Evolutionary conservation across 805 yeast genomes (phyloP), one percentile per base, ranked within the genome.

Genomic region (Saturnispora diversa): DNA sequence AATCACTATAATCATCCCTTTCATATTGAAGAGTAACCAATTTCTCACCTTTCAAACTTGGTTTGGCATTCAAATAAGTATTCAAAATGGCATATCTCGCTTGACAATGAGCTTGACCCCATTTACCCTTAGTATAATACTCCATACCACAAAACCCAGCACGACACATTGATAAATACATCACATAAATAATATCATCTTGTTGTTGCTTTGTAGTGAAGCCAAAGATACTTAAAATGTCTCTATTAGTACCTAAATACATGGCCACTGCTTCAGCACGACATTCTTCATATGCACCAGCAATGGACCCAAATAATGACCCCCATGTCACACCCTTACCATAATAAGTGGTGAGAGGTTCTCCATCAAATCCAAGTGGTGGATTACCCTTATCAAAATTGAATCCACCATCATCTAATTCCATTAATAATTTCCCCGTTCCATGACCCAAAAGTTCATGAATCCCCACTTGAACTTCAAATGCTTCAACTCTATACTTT

Each of bases 51-150:
- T 25, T 19, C n/a, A n/a, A n/a, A n/a, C n/a, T n/a, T n/a, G n/a
- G n/a, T 24, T 35, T 25, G 1, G 86, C 80, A 40, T 76, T 69
- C 52, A 82, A 62, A 56, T 84, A 77, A 11, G 80, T 72, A 64
- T 83, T 84, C 70, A 84, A 69, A 50, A 86, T 85, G 24, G 92
- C 84, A 62, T 72, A 86, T 60, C 96, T 70, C 3, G 95, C 95
- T 64, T 85, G 94, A 86, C 85, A 84, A 59, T 86, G 96, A 11
- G 96, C 79, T 64, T 86, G 96, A 23, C 95, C 95, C 95, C 95
- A 86, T 62, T 84, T 85, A 44, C 68, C 65, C 22, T 84, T 71
- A 33, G 62, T 62, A 86, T 94, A 86, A 58, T 72, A 84, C 59
- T 86, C 94, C 55, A 86, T 69, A 6, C 84, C 90, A 26, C 82